Base-by-base conservation (phyloP, 2,329 filamentous ascomycete species). In the Colletotrichum gloeosporioides region DNA sequence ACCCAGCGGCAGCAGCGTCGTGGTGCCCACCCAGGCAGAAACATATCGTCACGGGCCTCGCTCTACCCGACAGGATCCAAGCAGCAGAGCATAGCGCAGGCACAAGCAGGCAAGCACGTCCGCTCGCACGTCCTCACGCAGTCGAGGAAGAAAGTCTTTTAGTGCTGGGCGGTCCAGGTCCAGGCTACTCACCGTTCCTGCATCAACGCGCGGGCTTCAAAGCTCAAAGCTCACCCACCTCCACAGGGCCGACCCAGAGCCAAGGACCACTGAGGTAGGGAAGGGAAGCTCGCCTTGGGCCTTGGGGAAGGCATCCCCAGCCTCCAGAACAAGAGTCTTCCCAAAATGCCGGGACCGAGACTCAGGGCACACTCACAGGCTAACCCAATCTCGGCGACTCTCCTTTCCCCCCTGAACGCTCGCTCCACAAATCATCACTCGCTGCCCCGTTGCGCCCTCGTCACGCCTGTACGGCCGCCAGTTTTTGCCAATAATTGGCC, bases 341-440 rank as follows among this genome's bases (percentile, higher is more conserved):
- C 74, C 74, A 76, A 62, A 76, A 75, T 75, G 74, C 57, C 71
- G 74, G 74, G 74, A 76, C 71, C 66, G 70, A 70, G 74, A 64
- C 44, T 63, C 59, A 64, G 57, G 63, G 71, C 68, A 63, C 68
- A 63, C 12, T 44, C 65, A 69, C 67, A 69, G 34, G 72, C 74
- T 73, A 76, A 61, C 34, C 74, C 74, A 71, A 74, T 75, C 25
- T 71, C 65, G 65, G 25, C 59, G 25, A 70, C 69, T 76, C 65
- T 59, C 57, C 57, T 74, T 67, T 66, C 64, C 44, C 71, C 70
- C 74, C 65, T 71, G 65, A 76, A 62, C 65, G 31, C 71, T 6
- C n/a, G 61, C 57, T 32, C 74, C 74, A 75, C 65, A 29, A 36
- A 22, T 29, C 27, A 49, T 64, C 29, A n/a, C 16, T 25, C 49